Evolutionary conservation across 208 protist species (phyloP).

Genomic region (Spongospora subterranea): DNA sequence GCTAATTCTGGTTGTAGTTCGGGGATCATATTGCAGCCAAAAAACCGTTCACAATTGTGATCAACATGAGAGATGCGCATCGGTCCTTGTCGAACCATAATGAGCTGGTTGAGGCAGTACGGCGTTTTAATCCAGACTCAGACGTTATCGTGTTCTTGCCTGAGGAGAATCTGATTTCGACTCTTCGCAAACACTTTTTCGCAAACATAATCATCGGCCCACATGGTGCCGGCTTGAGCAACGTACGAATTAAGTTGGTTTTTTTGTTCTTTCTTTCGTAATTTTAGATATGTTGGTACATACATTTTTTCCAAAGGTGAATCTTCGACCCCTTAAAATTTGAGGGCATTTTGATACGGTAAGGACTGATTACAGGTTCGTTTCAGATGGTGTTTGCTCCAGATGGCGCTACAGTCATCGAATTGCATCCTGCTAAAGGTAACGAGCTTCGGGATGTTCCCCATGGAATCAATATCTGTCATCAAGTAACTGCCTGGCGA

Average conservation of each 20-base stretch:
- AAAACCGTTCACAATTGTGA: background rate
- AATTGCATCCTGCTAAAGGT: background rate
- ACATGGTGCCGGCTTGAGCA: background rate
- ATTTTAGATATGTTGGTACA: no score
- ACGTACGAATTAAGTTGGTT: no score
- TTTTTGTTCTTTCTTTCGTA: no score
- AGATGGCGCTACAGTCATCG: background rate
- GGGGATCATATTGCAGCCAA: background rate
- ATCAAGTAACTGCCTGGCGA: background rate
- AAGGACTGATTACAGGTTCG: no score
- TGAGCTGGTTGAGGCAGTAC: background rate
- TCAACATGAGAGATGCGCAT: background rate
- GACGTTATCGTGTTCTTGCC: background rate
- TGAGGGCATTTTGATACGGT: no score
- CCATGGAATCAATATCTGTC: background rate
- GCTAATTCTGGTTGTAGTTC: background rate
- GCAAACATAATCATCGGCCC: background rate
- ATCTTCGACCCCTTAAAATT: no score
- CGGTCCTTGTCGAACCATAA: background rate
- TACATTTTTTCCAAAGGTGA: no score
- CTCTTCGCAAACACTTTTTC: background rate
- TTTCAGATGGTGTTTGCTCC: background rate
- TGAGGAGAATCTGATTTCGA: background rate
- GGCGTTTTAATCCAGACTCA: background rate
- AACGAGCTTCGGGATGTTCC: background rate